These are phyloP conservation scores for Kurtzmaniella fragi DNA, from an alignment of 805 yeast species.

Conservation along the genomic window DNA sequence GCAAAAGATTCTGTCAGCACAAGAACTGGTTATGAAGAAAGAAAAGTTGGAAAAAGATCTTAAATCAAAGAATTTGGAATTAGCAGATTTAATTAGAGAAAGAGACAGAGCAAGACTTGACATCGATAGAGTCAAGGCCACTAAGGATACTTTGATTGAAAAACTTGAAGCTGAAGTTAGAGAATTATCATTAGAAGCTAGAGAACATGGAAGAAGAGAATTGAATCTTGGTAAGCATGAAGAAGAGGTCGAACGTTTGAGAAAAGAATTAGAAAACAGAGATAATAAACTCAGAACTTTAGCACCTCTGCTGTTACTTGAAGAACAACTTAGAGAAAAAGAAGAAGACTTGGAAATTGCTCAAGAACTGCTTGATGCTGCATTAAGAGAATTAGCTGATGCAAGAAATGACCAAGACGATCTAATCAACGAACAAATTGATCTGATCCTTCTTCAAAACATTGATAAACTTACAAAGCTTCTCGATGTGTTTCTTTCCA, in stretches of 20 bases:
- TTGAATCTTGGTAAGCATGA: conserved; percentile 64
- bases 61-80: conserved; percentile 79
- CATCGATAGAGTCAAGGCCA: conserved; percentile 62
- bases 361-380: conserved; percentile 74
- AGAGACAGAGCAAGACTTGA: conserved; percentile 86
- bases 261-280: conserved; percentile 39
- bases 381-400: conserved; percentile 54
- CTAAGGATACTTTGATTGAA: conserved; percentile 62
- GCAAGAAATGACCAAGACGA: conserved; percentile 45
- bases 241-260: conserved; percentile 53
- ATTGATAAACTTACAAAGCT: conserved; percentile 44
- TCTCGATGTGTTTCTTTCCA: conserved; percentile 65
- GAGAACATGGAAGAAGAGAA: conserved; percentile 56
- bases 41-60: conserved; percentile 79
- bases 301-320: conserved; percentile 27
- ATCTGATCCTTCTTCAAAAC: conserved; percentile 44
- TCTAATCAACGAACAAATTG: conserved; percentile 56
- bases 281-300: conserved; percentile 16
- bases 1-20: conserved; percentile 83
- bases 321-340: conserved; percentile 52
- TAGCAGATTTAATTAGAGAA: conserved; percentile 84
- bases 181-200: conserved; percentile 52
- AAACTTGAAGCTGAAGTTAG: conserved; percentile 59
- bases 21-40: conserved; percentile 79
- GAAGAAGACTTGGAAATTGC: conserved; percentile 76